Base-by-base conservation (phyloP, 2,329 filamentous ascomycete species). In the Fusarium sp. region DNA sequence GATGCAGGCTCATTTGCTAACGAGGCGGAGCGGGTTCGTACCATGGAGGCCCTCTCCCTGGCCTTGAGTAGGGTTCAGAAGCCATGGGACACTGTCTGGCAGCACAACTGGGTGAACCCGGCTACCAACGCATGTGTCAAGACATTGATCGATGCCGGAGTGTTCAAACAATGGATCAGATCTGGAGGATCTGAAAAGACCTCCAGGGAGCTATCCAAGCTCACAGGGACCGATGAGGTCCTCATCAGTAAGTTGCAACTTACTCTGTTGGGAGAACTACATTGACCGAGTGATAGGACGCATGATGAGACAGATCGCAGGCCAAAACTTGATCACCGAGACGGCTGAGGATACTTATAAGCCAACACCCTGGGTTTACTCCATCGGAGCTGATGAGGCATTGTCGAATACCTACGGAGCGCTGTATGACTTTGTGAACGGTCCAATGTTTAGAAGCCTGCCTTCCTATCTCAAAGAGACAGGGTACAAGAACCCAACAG, bases 31-130 rank as follows among this genome's bases (percentile, higher is more conserved):
- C 77, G 83, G 11, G 69, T 79, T 33, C 79, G 78, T 20, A 79
- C 77, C 1, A 74, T 80, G 10, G 79, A 83, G 68, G 82, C 80
- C 1, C 75, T 83, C 13, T 73, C 79, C 35, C 63, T 78, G n/a
- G 74, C 81, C 1, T 71, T 82, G 0, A 66, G 79, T n/a, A 79
- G 70, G 50, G 77, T 82, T 1, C 81, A 83, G 66, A 80, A 79
- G 27, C 83, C 82, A 0, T 85, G 82, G 81, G 82, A 84, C 59
- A 80, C 81, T 10, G 80, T 80, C 4, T 84, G 82, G 81, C 81
- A 83, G 20, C 82, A 84, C 29, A 79, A 77, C 33, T 82, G 83
- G 80, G 79, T 80, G 7, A 81, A 79, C 35, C 69, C 69, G 2
- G 76, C 78, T 0, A 83, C 81, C n/a, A 79, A 80, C 47, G 80